Conservation (phyloP, 1,139 yeast species). For the Meyerozyma guilliermondii region DNA sequence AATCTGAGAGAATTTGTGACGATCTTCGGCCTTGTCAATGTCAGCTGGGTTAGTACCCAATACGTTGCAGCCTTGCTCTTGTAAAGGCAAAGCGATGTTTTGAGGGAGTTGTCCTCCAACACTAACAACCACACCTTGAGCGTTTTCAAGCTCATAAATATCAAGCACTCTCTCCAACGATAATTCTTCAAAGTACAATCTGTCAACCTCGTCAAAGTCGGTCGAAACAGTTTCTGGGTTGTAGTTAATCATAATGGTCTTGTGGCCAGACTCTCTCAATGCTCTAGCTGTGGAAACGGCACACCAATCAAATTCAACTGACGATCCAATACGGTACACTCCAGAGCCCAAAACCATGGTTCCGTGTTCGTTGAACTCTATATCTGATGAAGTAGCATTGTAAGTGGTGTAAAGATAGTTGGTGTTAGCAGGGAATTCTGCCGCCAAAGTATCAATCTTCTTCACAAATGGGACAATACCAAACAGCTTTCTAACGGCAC, state of each 20-base stretch:
- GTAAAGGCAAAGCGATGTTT: slow-evolving; percentile 85
- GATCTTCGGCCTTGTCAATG: slow-evolving; percentile 96
- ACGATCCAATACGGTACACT: slow-evolving; percentile 96
- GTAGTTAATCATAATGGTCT: slow-evolving; percentile 94
- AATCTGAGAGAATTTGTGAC: slow-evolving; percentile 94
- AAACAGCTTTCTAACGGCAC: slow-evolving; percentile 69
- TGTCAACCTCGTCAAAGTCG: slow-evolving; percentile 96
- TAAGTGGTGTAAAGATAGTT: slow-evolving; percentile 95
- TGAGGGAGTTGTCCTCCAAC: slow-evolving; percentile 98
- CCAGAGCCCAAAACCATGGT: slow-evolving; percentile 96
- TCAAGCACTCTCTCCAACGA: slow-evolving; percentile 96
- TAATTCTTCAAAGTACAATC: slow-evolving; percentile 92
- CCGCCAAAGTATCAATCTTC: slow-evolving; percentile 95
- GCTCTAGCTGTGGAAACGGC: slow-evolving; percentile 97
- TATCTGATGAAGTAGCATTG: slow-evolving; percentile 84
- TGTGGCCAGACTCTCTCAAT: slow-evolving; percentile 78
- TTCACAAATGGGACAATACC: slow-evolving; percentile 91
- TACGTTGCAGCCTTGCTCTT: slow-evolving; percentile 79
- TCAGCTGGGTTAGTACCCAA: slow-evolving; percentile 94
- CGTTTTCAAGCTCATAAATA: slow-evolving; percentile 86
- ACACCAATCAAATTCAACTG: slow-evolving; percentile 99
- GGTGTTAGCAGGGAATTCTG: slow-evolving; percentile 97
- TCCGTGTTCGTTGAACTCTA: slow-evolving; percentile 83
- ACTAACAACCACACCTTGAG: slow-evolving; percentile 89
- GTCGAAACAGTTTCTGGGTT: slow-evolving; percentile 99